Percentiles rank a stretch among this genome's conserved stretches.
Conservation (phyloP, 1,284 basidiomycete species). For the Boletus semigastroideus region DNA sequence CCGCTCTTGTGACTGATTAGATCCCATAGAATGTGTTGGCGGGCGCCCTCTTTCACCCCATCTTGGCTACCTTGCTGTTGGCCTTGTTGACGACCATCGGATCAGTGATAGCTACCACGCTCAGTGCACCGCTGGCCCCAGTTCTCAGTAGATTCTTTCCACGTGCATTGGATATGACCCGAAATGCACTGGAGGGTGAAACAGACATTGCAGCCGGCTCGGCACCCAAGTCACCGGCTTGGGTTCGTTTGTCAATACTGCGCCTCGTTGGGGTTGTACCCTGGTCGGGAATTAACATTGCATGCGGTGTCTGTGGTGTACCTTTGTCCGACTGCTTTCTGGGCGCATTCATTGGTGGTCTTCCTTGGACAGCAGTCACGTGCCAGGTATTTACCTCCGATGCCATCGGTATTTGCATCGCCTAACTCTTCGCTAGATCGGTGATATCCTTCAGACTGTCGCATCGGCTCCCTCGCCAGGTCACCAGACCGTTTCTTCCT, state of each 20-base stretch:
- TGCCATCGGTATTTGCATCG: slow-evolving; percentile 12
- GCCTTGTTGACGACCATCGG: slow-evolving; percentile 83
- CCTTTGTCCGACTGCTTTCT: slow-evolving; percentile 71
- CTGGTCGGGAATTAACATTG: slow-evolving; percentile 94
- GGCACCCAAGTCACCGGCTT: slow-evolving; percentile 57
- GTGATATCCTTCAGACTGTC: slow-evolving; percentile 78
- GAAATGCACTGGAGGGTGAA: slow-evolving; percentile 61
- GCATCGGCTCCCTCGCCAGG: slow-evolving; percentile 66
- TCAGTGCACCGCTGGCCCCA: slow-evolving; percentile 83
- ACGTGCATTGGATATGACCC: slow-evolving; percentile 78
- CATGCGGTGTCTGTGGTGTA: slow-evolving; percentile 87
- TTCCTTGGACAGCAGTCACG: slow-evolving; percentile 83
- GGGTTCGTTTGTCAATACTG: slow-evolving; percentile 83
- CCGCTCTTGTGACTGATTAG: slow-evolving; percentile 21
- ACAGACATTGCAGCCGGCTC: slow-evolving; percentile 36
- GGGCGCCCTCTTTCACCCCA: slow-evolving; percentile 80
- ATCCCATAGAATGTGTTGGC: slow-evolving; percentile 78
- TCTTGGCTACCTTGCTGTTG: slow-evolving; percentile 75
- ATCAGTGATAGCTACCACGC: slow-evolving; percentile 75
- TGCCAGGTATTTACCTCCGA: slow-evolving; percentile 60
- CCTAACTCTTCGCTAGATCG: slow-evolving; percentile 50
- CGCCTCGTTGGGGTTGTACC: slow-evolving; percentile 88
- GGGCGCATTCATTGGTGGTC: slow-evolving; percentile 77
- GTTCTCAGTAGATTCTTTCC: slow-evolving; percentile 80
- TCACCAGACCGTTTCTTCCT: slow-evolving; percentile 67